Evolutionary conservation across 2,329 filamentous ascomycete species (phyloP), one percentile per base, ranked within the genome.

Genomic region (Lachnellula subtilissima): DNA sequence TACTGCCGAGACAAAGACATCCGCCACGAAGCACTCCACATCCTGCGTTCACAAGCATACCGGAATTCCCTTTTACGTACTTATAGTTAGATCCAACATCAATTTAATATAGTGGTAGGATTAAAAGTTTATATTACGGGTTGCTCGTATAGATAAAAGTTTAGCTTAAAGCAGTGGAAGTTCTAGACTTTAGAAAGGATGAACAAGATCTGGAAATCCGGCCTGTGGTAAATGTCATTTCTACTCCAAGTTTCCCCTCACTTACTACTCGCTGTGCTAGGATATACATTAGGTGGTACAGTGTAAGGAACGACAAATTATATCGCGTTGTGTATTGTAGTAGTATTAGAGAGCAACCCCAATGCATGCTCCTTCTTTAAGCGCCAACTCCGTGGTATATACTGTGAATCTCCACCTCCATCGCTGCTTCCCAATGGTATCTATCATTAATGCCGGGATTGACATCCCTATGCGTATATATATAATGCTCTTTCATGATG

Each of bases 1-100:
- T 52, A 23, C 45, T 58, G 58, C 37, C 53, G 55, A 14, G 53
- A 58, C 42, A 51, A 51, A 8, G 3, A 22, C 8, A 23, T 53
- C 9, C 47, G 53, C 12, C 28, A 52, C 23, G 46, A 50, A 23
- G 55, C 58, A 12, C 47, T 60, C 6, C 12, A 46, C n/a, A 39
- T 61, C 8, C 40, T 61, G 2, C 28, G 50, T 17, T 51, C 40
- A 11, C 50, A 48, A 6, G 53, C 58, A 1, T 36, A 49, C 28
- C 53, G 15, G 19, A 1, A 19, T 19, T 19, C 19, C 19, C 19
- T 19, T 19, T 19, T 19, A 19, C 19, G 19, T 19, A 19, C 19
- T 19, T 19, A 19, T 2, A 19, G 19, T 19, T 19, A 19, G 19
- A 19, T 19, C 19, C 19, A 19, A 19, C 19, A 2, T 19, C 19